Percentiles rank a stretch among this genome's conserved stretches.
Evolutionary conservation across 306 rosid genomes (phyloP).

Genomic region (Vicia villosa): DNA sequence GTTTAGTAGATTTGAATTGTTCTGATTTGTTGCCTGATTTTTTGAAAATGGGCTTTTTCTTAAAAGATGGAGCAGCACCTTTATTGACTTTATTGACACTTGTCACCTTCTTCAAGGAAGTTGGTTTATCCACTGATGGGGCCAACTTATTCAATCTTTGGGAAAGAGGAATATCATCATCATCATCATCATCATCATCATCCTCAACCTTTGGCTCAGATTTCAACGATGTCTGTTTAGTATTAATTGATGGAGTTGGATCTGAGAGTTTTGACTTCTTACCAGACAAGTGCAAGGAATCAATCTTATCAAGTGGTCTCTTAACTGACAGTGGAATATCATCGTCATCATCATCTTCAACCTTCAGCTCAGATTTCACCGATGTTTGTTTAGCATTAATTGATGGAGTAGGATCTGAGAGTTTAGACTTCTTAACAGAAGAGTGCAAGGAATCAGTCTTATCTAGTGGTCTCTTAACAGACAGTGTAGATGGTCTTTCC

Average conservation of each 20-base stretch:
- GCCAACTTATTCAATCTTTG: conserved; percentile 37
- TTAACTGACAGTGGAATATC: conserved; percentile 30
- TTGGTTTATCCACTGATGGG: conserved; percentile 30
- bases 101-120: conserved; percentile 38
- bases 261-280: conserved; percentile 49
- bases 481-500: conserved; percentile 33
- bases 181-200: conserved; percentile 20
- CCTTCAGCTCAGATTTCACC: conserved; percentile 31
- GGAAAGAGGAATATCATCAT: conserved; percentile 49
- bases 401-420: conserved; percentile 33
- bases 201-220: conserved; percentile 35
- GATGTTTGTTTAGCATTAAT: conserved; percentile 30
- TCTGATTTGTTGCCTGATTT: conserved; percentile 52
- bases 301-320: conserved; percentile 48
- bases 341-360: conserved; percentile 3
- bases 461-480: conserved; percentile 49
- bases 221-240: conserved; percentile 30
- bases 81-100: conserved; percentile 46
- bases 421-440: conserved; percentile 44
- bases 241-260: conserved; percentile 31
- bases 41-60: conserved; percentile 40
- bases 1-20: conserved; percentile 73
- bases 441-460: conserved; percentile 35
- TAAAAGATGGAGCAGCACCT: conserved; percentile 33
- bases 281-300: conserved; percentile 28